phyloP scores from a whole-genome alignment of 441 rosid species.

The Macaranga tanarius region DNA sequence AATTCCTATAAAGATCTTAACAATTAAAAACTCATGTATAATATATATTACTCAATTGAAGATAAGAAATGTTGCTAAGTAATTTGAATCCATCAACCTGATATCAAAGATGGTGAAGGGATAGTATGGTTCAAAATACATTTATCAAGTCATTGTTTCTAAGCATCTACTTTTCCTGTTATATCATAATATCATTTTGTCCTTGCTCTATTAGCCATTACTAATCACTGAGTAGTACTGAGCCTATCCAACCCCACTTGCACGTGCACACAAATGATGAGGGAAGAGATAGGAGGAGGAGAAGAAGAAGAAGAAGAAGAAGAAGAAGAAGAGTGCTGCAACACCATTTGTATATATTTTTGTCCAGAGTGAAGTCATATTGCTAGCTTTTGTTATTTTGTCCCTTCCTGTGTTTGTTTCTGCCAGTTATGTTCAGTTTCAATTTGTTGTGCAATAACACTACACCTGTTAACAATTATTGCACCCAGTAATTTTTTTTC shows the following conservation, averaged over 20 bases:
- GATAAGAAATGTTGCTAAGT: no score
- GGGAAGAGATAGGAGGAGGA: background rate
- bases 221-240: background rate
- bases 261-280: slow-evolving; percentile 25
- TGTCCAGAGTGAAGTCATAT: background rate
- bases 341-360: background rate
- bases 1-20: no score
- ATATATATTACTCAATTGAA: no score
- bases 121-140: no score
- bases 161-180: background rate
- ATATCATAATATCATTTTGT: slow-evolving; percentile 1
- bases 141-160: background rate
- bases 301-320: background rate
- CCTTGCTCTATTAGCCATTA: background rate
- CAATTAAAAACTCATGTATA: no score
- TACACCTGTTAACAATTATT: background rate
- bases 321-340: background rate
- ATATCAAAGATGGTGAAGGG: no score
- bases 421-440: background rate
- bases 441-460: background rate
- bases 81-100: no score
- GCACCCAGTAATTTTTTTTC: no score
- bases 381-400: slow-evolving; percentile 7
- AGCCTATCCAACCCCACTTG: slow-evolving; percentile 12
- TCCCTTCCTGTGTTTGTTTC: slow-evolving; percentile 6